phyloP scores from a whole-genome alignment of 179 eudicot genomes.

The Beta macrorhiza region DNA sequence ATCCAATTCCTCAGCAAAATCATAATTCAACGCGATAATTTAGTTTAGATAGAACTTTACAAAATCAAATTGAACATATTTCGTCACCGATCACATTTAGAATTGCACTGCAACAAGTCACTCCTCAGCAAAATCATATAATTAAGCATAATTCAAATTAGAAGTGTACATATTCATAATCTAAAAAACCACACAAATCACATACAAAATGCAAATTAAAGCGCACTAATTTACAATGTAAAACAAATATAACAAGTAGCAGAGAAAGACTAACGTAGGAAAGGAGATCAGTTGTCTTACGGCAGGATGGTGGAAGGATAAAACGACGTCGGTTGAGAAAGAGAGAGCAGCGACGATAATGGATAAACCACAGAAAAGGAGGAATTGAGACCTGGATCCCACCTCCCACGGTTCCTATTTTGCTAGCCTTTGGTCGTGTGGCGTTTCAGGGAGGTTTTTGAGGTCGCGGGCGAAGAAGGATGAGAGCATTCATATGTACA shows the following conservation, averaged over 20 bases:
- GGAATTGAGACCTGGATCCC: slow-evolving; percentile 17
- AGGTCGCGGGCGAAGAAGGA: too few species aligned
- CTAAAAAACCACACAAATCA: not conserved
- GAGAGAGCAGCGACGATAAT: slow-evolving; percentile 17
- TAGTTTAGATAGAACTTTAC: not conserved
- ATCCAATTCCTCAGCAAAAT: not conserved
- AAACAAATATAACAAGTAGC: not conserved
- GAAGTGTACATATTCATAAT: too few species aligned
- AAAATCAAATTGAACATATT: not conserved
- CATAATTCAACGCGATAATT: not conserved
- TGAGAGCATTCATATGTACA: too few species aligned
- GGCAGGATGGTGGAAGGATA: slow-evolving; percentile 18
- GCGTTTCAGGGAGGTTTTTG: not conserved
- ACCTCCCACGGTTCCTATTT: not conserved
- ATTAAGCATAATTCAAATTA: not conserved
- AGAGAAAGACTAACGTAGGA: slow-evolving; percentile 25
- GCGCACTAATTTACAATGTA: not conserved
- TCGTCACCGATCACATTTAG: not conserved
- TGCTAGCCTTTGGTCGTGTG: not conserved
- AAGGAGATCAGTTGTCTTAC: slow-evolving; percentile 27
- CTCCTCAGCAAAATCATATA: too few species aligned
- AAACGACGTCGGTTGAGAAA: slow-evolving; percentile 23
- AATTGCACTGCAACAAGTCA: not conserved
- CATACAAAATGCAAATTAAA: not conserved
- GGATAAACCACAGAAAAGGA: slow-evolving; percentile 14